A percentile compares a stretch with the other conserved stretches of the same genome.
These are phyloP conservation scores for Pseudocercospora cruenta DNA, from an alignment of 2,329 filamentous ascomycete genomes.

Conservation along the genomic window DNA sequence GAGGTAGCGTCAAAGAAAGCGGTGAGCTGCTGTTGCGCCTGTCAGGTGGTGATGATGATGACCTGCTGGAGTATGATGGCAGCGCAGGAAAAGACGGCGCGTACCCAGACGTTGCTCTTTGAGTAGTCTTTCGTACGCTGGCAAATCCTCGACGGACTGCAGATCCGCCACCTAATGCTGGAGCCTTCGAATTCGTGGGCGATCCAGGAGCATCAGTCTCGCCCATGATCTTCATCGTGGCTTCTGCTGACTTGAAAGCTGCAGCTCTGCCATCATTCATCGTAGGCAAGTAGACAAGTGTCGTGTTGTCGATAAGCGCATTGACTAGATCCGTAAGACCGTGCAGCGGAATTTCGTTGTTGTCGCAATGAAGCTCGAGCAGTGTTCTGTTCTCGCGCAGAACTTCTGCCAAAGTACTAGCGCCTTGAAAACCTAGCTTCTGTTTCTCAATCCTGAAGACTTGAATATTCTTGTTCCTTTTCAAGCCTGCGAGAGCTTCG, in stretches of 20 bases:
- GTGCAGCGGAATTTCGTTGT: constrained; percentile 72
- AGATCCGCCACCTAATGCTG: constrained; percentile 22
- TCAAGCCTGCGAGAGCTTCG: constrained; percentile 65
- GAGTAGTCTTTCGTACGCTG: constrained; percentile 37
- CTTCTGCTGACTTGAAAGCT: constrained; percentile 56
- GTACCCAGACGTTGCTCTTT: constrained; percentile 33
- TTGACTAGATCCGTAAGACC: constrained; percentile 72
- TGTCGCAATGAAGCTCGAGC: constrained; percentile 69
- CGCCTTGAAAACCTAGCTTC: constrained; percentile 69
- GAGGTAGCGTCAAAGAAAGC: constrained; percentile 33
- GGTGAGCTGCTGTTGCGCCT: constrained; percentile 23
- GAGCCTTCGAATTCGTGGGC: constrained; percentile 24
- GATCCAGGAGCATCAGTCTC: constrained; percentile 31
- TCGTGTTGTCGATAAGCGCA: constrained; percentile 67
- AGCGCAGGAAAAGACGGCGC: constrained; percentile 39
- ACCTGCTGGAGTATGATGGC: constrained; percentile 22
- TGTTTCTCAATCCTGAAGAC: constrained; percentile 69
- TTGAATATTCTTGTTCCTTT: constrained; percentile 64
- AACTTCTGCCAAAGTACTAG: constrained; percentile 70
- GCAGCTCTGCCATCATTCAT: constrained; percentile 66
- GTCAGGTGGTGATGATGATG: constrained; percentile 15
- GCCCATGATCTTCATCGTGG: constrained; percentile 39
- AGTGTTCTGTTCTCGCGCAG: constrained; percentile 66
- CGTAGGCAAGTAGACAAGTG: constrained; percentile 63
- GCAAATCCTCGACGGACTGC: constrained; percentile 38